Base-by-base conservation (phyloP, 2,329 filamentous ascomycete species). In the Emericellopsis cladophorae region DNA sequence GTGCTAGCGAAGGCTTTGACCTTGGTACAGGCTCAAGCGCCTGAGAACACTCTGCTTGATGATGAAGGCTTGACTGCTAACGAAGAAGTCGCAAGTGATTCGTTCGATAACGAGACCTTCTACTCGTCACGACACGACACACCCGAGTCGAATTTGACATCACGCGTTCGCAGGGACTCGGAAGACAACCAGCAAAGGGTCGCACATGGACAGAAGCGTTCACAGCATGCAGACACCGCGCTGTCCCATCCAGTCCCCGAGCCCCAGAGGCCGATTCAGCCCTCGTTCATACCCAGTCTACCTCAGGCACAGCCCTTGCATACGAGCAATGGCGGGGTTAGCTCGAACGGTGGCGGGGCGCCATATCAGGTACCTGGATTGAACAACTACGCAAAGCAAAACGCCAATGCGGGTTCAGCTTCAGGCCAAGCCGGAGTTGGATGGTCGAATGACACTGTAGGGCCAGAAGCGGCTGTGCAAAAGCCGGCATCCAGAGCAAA, bases 61-160 rank as follows among this genome's bases (percentile, higher is more conserved):
- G 74, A 76, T 65, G 68, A 68, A 50, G 69, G 61, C 50, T 52
- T 61, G 44, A 49, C 51, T 60, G 62, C 57, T 62, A 61, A 66
- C 68, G 72, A 80, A 60, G 69, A 68, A 54, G 77, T 78, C 58
- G 64, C 74, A 55, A 84, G 72, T 72, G 85, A 90, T 60, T 92
- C 86, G 31, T 85, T 88, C 65, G 88, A 95, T 63, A 83, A 93
- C 58, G 88, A 93, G 56, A 92, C 88, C 33, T 94, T 94, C 62
- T 95, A 96, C 68, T 95, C 90, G 49, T 95, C 89, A 64, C 85
- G 83, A 65, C 81, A 89, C 67, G 84, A 89, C 58, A 94, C 88
- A 48, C 75, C 76, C 45, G 69, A 76, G 22, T 70, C 68, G 24
- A 65, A 63, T 39, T 62, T 65, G 44, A 64, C 65, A 32, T 63